A percentile compares a stretch with the other conserved stretches of the same genome.
Conservation (phyloP, 345 rosid genomes). For the Eucalyptus urophylla region DNA sequence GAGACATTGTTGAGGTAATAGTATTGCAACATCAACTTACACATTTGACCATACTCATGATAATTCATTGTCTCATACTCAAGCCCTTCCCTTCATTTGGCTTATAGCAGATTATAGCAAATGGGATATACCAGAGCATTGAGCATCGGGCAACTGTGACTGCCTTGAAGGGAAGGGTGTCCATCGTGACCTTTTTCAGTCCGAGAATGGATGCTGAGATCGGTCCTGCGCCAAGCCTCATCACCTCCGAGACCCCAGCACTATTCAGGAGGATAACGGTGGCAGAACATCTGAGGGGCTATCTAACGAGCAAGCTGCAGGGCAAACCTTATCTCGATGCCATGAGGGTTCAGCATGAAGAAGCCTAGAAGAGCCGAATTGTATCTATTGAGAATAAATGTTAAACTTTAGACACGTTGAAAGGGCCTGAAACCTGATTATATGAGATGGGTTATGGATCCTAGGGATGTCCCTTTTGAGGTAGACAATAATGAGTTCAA, state of each 20-base stretch:
- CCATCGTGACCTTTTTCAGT: neutral
- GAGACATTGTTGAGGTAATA: neutral
- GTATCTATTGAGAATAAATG: neutral
- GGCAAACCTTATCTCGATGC: slow-evolving; percentile 3
- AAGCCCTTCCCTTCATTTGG: neutral
- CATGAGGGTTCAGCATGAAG: neutral
- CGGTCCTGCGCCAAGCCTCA: neutral
- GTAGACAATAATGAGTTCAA: neutral
- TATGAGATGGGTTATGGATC: neutral
- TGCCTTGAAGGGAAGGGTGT: neutral
- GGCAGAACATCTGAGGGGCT: neutral
- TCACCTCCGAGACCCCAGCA: neutral
- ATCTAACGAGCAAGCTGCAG: neutral
- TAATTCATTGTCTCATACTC: neutral
- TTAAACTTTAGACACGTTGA: neutral
- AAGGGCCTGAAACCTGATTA: neutral
- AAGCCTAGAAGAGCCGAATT: neutral
- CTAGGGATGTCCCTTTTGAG: neutral
- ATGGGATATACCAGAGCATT: slow-evolving; percentile 4
- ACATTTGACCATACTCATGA: neutral
- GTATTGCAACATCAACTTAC: no score
- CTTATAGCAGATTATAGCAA: neutral
- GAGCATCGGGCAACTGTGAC: slow-evolving; percentile 5
- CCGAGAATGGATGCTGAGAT: neutral
- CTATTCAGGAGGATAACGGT: neutral